Conservation (phyloP, 495 filamentous ascomycete species). For the Xeromyces bisporus region DNA sequence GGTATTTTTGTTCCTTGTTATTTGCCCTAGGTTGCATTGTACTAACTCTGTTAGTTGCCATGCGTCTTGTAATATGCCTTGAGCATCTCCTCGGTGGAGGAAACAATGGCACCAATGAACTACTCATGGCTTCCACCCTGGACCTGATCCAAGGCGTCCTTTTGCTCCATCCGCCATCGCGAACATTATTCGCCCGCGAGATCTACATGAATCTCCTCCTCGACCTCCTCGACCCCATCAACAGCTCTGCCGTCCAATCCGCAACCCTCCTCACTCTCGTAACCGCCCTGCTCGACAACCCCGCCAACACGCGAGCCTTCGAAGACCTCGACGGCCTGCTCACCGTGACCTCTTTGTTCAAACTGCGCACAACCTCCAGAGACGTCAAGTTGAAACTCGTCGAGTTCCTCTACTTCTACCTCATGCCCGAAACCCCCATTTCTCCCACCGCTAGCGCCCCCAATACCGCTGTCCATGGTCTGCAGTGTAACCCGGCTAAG, state of each 20-base stretch:
- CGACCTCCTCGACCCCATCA: constrained; percentile 85
- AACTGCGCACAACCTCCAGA: constrained; percentile 58
- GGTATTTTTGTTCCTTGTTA: constrained; percentile 26
- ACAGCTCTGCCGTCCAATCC: constrained; percentile 80
- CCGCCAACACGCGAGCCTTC: constrained; percentile 76
- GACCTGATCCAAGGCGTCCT: constrained; percentile 82
- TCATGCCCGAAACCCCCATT: constrained; percentile 75
- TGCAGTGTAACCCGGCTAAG: constrained; percentile 61
- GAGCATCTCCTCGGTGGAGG: constrained; percentile 73
- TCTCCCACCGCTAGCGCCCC: constrained; percentile 24
- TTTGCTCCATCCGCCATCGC: constrained; percentile 83
- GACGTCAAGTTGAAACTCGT: constrained; percentile 86
- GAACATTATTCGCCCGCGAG: constrained; percentile 72
- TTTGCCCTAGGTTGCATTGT: no score
- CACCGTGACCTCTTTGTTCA: constrained; percentile 88
- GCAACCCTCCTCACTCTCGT: constrained; percentile 79
- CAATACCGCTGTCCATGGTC: constrained; percentile 19
- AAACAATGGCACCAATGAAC: constrained; percentile 67
- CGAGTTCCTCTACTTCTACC: constrained; percentile 94
- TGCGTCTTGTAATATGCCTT: constrained; percentile 70
- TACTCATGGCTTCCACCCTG: constrained; percentile 74
- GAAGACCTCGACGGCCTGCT: constrained; percentile 84
- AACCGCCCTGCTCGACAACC: constrained; percentile 66
- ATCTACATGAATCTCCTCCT: constrained; percentile 93
- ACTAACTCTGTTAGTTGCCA: constrained; percentile 47